phyloP scores from a whole-genome alignment of 345 rosid genomes.

The Salix koriyanagi region DNA sequence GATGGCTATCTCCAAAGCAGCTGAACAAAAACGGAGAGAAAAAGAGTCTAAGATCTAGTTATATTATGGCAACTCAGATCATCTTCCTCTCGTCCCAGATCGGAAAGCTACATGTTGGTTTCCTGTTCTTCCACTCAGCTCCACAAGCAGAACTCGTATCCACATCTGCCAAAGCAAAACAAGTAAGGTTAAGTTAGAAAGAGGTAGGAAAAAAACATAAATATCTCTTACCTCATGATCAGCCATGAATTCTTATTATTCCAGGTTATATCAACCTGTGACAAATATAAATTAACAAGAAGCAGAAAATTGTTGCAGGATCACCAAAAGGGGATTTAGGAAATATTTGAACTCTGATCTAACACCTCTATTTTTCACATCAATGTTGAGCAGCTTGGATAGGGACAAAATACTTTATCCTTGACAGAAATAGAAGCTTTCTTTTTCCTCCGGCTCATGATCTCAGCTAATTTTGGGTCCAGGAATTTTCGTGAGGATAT shows the following conservation, averaged over 20 bases:
- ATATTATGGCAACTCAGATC: background rate
- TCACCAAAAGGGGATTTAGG: too few species aligned
- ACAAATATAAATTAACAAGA: background rate
- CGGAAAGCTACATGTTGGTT: slow-evolving; percentile 44
- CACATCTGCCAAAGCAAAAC: slow-evolving; percentile 33
- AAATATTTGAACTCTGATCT: too few species aligned
- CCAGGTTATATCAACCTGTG: background rate
- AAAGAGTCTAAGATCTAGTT: background rate
- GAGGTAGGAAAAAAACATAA: background rate
- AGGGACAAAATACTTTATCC: slow-evolving; percentile 75
- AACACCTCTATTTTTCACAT: too few species aligned
- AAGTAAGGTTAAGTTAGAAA: background rate
- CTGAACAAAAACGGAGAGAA: background rate
- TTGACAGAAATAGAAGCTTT: slow-evolving; percentile 56
- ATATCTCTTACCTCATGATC: background rate
- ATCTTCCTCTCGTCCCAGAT: slow-evolving; percentile 44
- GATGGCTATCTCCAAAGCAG: background rate
- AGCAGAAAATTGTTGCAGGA: background rate
- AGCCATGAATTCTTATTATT: background rate
- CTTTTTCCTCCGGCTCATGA: slow-evolving; percentile 49
- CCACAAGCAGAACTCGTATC: slow-evolving; percentile 69
- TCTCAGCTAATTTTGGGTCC: slow-evolving; percentile 57
- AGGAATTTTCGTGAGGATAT: slow-evolving; percentile 62
- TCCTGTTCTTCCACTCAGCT: slow-evolving; percentile 46
- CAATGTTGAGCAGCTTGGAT: slow-evolving; percentile 19